phyloP scores from a whole-genome alignment of 2,329 filamentous ascomycete genomes.

The Tolypocladium ophioglossoides region DNA sequence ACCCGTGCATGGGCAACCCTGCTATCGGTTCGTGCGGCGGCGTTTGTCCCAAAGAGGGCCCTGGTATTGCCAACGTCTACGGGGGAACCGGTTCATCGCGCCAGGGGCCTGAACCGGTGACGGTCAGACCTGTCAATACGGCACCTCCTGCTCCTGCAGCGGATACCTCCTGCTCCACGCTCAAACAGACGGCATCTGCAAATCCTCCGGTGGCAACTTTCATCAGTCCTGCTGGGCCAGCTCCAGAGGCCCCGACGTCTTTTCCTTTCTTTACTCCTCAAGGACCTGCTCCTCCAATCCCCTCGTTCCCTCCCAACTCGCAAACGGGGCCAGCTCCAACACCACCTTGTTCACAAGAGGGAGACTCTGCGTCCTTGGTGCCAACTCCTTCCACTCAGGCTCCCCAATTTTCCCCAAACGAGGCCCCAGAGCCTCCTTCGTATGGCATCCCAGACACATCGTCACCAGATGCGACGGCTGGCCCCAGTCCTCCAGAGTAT shows the following conservation, averaged over 20 bases:
- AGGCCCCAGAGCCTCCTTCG: constrained; percentile 7
- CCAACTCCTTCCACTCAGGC: not conserved
- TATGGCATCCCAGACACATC: constrained; percentile 5
- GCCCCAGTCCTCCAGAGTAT: not conserved
- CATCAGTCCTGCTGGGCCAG: constrained; percentile 5
- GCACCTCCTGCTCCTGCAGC: not conserved
- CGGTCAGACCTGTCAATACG: not conserved
- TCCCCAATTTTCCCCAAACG: constrained; percentile 2
- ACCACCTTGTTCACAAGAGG: not conserved
- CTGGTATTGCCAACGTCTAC: constrained; percentile 22
- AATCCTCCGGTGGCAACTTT: not conserved
- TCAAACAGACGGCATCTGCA: not conserved
- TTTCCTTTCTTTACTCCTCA: not conserved
- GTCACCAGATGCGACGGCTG: not conserved
- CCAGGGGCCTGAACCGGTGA: not conserved
- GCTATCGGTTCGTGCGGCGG: constrained; percentile 23
- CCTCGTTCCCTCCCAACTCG: constrained; percentile 1
- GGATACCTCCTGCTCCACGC: constrained; percentile 1
- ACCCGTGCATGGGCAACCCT: constrained; percentile 17
- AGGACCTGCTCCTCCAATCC: not conserved
- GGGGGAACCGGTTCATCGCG: constrained; percentile 6
- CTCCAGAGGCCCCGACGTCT: constrained; percentile 6
- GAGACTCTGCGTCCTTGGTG: not conserved
- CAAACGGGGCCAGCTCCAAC: not conserved
- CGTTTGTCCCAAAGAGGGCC: constrained; percentile 14